Evolutionary conservation across 108 stramenopile genomes (phyloP), one percentile per base, ranked within the genome.

Genomic region (Cyclotella atomus): DNA sequence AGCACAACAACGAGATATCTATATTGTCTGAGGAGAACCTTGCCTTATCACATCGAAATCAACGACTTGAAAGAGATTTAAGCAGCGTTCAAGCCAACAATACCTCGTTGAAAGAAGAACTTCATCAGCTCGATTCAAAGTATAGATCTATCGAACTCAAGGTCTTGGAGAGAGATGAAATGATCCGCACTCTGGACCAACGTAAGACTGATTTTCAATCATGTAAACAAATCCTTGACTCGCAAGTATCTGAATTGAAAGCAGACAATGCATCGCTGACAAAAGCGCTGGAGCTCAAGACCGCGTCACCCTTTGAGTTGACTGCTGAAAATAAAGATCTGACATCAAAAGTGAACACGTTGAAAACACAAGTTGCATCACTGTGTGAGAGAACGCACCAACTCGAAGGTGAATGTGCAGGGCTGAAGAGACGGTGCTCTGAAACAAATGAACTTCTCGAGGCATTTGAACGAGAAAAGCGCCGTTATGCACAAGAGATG

Each of bases 121-220:
- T 74, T n/a, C 15, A 21, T 35, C 38, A 59, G 25, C 44, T 30
- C 3, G 66, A 38, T 45, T 45, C 17, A 33, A 49, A 64, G 24
- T 28, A 43, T 59, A 73, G 47, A 44, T 16, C 62, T 20, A 34
- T 64, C 36, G 41, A 64, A 28, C 8, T 41, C 2, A 54, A 64
- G 55, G 17, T 29, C 25, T 53, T 29, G 6, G 33, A 65, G 30
- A 54, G 66, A 34, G 63, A 38, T 36, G 63, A 57, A 9, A 15
- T 43, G 16, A 32, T 23, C 10, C 38, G 52, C 24, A 14, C 55
- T 19, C 34, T 65, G 21, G 56, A 65, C 33, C 54, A 24, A 7
- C 50, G 55, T 23, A 74, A 66, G 30, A 56, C 57, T 17, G 73
- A 65, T 65, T 24, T 59, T 21, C 41, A 38, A 46, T 65, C 73